A percentile compares a stretch with the other conserved stretches of the same genome.
These are phyloP conservation scores for Debaryomyces udenii DNA, from an alignment of 1,139 yeast genomes.

Conservation along the genomic window DNA sequence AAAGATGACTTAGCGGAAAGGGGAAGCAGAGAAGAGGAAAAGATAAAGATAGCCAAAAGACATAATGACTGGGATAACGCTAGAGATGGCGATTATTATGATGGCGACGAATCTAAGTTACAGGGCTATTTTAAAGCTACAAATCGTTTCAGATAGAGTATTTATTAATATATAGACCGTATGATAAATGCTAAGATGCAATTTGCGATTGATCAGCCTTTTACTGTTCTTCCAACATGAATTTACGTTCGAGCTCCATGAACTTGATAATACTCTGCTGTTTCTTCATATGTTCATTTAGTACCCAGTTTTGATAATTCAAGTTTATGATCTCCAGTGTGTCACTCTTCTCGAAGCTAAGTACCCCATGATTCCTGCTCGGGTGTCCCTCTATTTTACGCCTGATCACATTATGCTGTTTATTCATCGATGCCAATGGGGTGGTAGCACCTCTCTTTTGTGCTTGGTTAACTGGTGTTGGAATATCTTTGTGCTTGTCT, in stretches of 20 bases:
- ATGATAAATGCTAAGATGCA: not conserved
- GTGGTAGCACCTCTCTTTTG: conserved; percentile 33
- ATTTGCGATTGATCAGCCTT: not conserved
- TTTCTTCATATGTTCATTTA: conserved; percentile 16
- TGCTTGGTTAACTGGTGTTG: conserved; percentile 5
- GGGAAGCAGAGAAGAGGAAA: conserved; percentile 58
- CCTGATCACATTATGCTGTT: conserved; percentile 21
- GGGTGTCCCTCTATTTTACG: conserved; percentile 17
- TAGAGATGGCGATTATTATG: conserved; percentile 48
- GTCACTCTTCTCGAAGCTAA: conserved; percentile 7
- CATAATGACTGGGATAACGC: conserved; percentile 50
- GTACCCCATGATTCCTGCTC: not conserved
- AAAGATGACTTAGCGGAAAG: conserved; percentile 52
- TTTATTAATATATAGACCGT: conserved; percentile 9
- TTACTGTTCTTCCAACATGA: conserved; percentile 10
- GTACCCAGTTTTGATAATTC: conserved; percentile 21
- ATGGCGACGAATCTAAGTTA: conserved; percentile 46
- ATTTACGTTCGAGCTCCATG: conserved; percentile 21
- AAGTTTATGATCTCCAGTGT: conserved; percentile 15
- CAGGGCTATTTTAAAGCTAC: conserved; percentile 53
- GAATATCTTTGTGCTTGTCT: conserved; percentile 5
- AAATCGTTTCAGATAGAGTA: conserved; percentile 25
- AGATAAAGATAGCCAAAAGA: conserved; percentile 43
- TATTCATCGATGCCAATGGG: conserved; percentile 27
- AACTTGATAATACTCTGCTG: conserved; percentile 18